Evolutionary conservation across 163 green algal genomes (phyloP).

Genomic region (Picocystis sp.): DNA sequence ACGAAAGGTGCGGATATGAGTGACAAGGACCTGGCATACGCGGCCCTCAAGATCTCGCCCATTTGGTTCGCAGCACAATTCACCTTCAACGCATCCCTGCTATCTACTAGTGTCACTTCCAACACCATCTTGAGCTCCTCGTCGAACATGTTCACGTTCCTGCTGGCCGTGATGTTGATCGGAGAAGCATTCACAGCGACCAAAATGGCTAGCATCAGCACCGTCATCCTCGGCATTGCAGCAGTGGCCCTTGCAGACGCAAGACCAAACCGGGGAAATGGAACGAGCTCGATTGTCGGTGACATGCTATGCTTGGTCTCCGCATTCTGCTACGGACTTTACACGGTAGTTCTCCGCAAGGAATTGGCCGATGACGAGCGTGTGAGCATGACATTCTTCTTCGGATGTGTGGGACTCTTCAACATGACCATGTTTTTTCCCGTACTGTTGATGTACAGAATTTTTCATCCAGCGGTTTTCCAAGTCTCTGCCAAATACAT

Average conservation of each 20-base stretch:
- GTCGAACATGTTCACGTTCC: conserved; percentile 75
- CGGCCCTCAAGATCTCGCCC: conserved; percentile 41
- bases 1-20: too few species aligned
- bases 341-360: conserved; percentile 61
- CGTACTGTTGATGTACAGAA: conserved; percentile 23
- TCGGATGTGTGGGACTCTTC: conserved; percentile 59
- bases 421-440: conserved; percentile 43
- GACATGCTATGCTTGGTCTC: conserved; percentile 64
- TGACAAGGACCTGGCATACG: neutral
- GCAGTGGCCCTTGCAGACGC: conserved; percentile 45
- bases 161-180: conserved; percentile 39
- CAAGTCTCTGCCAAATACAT: neutral
- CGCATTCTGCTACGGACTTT: conserved; percentile 58
- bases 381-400: conserved; percentile 10
- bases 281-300: conserved; percentile 20
- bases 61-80: conserved; percentile 84
- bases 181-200: conserved; percentile 35
- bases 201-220: conserved; percentile 33
- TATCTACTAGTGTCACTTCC: conserved; percentile 67
- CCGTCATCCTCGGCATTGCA: conserved; percentile 20
- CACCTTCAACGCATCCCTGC: conserved; percentile 75
- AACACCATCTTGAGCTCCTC: conserved; percentile 87
- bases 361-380: conserved; percentile 44
- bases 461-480: conserved; percentile 4
- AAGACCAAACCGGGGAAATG: neutral